A percentile compares a stretch with the other conserved stretches of the same genome.
Evolutionary conservation across 768 basidiomycete species (phyloP).

Genomic region (Auricularia sp.): DNA sequence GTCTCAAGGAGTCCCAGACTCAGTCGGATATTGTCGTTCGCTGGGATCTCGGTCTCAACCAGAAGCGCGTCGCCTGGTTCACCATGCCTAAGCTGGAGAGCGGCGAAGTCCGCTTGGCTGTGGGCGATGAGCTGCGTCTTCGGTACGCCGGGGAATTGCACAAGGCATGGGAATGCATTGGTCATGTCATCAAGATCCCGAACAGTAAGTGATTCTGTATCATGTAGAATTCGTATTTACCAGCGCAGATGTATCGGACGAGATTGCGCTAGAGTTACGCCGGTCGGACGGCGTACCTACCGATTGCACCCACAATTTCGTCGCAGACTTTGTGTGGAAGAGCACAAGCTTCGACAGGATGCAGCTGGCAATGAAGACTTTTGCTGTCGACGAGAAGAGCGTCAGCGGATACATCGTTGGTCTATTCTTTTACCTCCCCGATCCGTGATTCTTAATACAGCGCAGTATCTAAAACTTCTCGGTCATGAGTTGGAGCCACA

Average conservation of each 20-base stretch:
- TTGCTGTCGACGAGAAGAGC: conserved; percentile 98
- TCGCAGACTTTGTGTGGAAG: conserved; percentile 99
- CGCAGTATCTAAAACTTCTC: conserved; percentile 92
- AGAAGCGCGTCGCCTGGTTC: conserved; percentile 99
- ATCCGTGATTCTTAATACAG: not conserved
- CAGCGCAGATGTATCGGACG: conserved; percentile 86
- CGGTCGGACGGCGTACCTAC: conserved; percentile 87
- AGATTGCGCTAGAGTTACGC: conserved; percentile 88
- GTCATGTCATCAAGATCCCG: conserved; percentile 97
- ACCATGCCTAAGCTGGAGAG: conserved; percentile 92
- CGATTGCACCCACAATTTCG: conserved; percentile 89
- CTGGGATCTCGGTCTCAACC: conserved; percentile 97
- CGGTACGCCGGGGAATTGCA: conserved; percentile 84
- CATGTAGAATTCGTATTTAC: not conserved
- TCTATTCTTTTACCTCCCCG: conserved; percentile 5
- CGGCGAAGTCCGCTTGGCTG: conserved; percentile 92
- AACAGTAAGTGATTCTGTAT: conserved; percentile 59
- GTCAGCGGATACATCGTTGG: conserved; percentile 96
- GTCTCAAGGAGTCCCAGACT: conserved; percentile 95
- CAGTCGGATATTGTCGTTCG: conserved; percentile 93
- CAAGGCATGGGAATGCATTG: conserved; percentile 94
- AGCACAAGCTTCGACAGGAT: conserved; percentile 98
- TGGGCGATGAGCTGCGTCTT: conserved; percentile 89
- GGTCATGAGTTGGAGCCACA: conserved; percentile 97
- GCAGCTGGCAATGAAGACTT: conserved; percentile 99